phyloP scores from a whole-genome alignment of 495 filamentous ascomycete species.

The Cercophora samala region DNA sequence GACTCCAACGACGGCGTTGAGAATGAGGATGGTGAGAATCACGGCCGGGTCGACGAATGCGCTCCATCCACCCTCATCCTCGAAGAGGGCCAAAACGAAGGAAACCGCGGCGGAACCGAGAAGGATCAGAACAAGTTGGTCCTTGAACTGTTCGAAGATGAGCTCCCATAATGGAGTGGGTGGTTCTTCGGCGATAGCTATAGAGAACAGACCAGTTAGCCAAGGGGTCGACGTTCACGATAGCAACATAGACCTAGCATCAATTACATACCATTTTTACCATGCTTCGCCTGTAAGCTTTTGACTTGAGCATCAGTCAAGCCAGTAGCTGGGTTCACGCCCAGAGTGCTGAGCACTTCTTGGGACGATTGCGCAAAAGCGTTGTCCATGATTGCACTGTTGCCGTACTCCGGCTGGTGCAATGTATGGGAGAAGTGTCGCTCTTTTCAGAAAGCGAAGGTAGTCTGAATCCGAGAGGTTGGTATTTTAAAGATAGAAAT shows the following conservation, averaged over 20 bases:
- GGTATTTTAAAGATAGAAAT: background rate
- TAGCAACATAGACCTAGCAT: background rate
- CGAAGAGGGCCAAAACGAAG: slow-evolving; percentile 89
- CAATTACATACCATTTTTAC: slow-evolving; percentile 70
- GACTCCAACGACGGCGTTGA: slow-evolving; percentile 96
- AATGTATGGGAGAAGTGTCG: slow-evolving; percentile 12
- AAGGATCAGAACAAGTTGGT: slow-evolving; percentile 95
- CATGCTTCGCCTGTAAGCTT: slow-evolving; percentile 62
- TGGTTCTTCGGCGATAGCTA: slow-evolving; percentile 92
- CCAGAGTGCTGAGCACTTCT: slow-evolving; percentile 69
- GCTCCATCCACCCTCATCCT: slow-evolving; percentile 88
- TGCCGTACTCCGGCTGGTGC: slow-evolving; percentile 13
- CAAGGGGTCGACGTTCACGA: slow-evolving; percentile 9
- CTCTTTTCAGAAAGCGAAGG: slow-evolving; percentile 4
- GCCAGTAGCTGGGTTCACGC: slow-evolving; percentile 62
- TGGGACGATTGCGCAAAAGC: slow-evolving; percentile 66
- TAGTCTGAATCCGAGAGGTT: background rate
- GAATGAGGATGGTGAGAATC: slow-evolving; percentile 93
- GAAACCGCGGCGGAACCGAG: slow-evolving; percentile 91
- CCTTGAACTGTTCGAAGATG: slow-evolving; percentile 97
- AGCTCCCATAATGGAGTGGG: slow-evolving; percentile 97
- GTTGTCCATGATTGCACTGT: slow-evolving; percentile 62
- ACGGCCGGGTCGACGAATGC: slow-evolving; percentile 98
- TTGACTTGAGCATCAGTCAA: slow-evolving; percentile 68
- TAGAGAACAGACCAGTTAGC: slow-evolving; percentile 11